Percentiles rank a stretch among this genome's conserved stretches.
Evolutionary conservation across 306 rosid genomes (phyloP).

Genomic region (Hippophae gyantsensis): DNA sequence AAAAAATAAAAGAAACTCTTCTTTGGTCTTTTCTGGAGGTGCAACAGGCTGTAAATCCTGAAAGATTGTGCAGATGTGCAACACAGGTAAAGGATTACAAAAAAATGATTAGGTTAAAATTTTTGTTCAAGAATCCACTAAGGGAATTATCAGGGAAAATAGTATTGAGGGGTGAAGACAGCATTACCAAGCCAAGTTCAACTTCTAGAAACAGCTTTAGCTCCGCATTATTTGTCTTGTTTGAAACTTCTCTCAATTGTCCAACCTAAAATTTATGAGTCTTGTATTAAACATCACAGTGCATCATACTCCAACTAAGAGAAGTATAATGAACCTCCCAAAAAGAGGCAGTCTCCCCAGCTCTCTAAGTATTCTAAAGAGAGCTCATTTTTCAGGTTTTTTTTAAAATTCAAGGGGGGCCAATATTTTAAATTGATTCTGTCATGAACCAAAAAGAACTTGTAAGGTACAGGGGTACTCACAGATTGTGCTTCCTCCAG

Average conservation of each 20-base stretch:
- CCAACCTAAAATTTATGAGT: slow-evolving; percentile 49
- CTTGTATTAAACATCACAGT: slow-evolving; percentile 4
- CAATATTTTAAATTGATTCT: background rate
- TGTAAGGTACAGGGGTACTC: slow-evolving; percentile 11
- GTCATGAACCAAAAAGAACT: background rate
- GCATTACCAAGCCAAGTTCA: slow-evolving; percentile 65
- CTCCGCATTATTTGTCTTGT: slow-evolving; percentile 58
- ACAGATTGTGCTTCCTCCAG: slow-evolving; percentile 74
- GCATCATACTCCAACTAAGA: background rate
- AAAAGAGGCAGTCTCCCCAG: background rate
- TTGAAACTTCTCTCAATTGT: slow-evolving; percentile 66
- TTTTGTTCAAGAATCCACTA: no score
- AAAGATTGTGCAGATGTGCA: slow-evolving; percentile 6
- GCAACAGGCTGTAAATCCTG: slow-evolving; percentile 64
- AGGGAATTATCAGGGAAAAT: no score
- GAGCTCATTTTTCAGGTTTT: background rate
- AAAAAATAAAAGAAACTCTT: slow-evolving; percentile 68
- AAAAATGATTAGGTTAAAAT: background rate
- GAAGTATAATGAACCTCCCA: background rate
- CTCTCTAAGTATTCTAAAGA: background rate
- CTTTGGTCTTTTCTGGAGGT: slow-evolving; percentile 67
- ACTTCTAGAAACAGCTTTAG: slow-evolving; percentile 78
- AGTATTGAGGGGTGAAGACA: no score
- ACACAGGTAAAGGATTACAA: background rate
- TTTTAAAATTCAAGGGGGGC: background rate